Base-by-base conservation (phyloP, 2,329 filamentous ascomycete genomes). In the Calonectria leucothoes region DNA sequence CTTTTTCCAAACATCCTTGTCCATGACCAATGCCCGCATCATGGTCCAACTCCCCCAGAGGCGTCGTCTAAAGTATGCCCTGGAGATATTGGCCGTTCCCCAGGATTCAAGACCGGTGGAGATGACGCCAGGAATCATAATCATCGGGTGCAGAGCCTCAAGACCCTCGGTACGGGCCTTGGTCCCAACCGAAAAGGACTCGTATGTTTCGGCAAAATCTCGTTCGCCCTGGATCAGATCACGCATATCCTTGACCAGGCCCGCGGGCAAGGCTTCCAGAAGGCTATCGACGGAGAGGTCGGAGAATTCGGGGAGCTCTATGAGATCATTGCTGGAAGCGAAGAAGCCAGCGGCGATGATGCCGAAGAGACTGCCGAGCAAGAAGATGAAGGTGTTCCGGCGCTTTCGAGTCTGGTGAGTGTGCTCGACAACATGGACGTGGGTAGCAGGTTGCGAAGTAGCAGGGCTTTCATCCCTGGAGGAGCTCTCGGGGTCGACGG, bases 41-140 rank as follows among this genome's bases (percentile, higher is more conserved):
- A 99, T 99, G 76, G 92, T 98, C 97, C 97, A 99, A 78, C 95
- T 98, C 6, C 97, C 97, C 97, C 97, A 99, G 64, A 99, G 86
- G 68, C 97, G 90, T 86, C 97, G 98, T 75, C 97, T 90, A 84
- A 99, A 99, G 85, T 98, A 99, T 72, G 93, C 94, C 42, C 95
- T 91, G 10, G 96, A 98, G 51, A 89, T 88, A 81, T 96, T 94
- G 65, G 94, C 92, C 0, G 97, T 98, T 5, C 96, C 95, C 97
- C 97, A 99, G 61, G 95, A 98, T 85, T 99, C 97, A 29, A 99
- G 90, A 1, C 97, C 97, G 0, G 97, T 98, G 0, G 97, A 98
- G 78, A 99, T 99, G 72, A 99, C 97, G 6, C 97, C 97, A 0
- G 97, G 97, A 12, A 99, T 93, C 96, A 99, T 98, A 76, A 99